Base-by-base conservation (phyloP, 495 filamentous ascomycete species). In the Aspergillus campestris region DNA sequence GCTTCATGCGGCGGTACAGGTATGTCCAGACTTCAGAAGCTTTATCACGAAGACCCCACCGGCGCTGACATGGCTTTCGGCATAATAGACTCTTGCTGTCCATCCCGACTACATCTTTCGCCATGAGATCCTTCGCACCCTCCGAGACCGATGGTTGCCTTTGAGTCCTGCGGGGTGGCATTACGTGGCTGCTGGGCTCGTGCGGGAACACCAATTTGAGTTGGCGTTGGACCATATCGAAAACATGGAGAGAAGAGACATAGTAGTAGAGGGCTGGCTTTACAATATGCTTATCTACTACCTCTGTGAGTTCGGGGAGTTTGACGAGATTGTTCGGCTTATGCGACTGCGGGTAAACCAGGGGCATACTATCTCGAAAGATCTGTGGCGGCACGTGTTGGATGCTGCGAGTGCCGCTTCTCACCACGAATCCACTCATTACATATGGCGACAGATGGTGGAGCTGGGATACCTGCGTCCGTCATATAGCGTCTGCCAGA, bases 71-170 rank as follows among this genome's bases (percentile, higher is more conserved):
- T 11, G 11, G 10, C 29, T n/a, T 36, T 35, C 29, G 29, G 18
- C 12, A 34, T 31, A 8, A 32, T 28, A 89, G 80, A 78, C 79
- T 6, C 77, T 90, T 15, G 79, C 87, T 10, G 79, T 94, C 15
- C 89, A 95, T 60, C 89, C 91, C 1, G 82, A 96, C 61, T 89
- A 92, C 50, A 35, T 89, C 1, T 69, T 89, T 8, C 82, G 89
- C 15, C 70, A 73, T 31, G 70, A 82, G 29, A 70, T 94, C n/a
- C 62, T 97, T 18, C 58, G 71, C 35, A 79, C 79, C 14, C 65
- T 79, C 34, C 76, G 77, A 55, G 70, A 78, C 45, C 65, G 80
- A 48, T 92, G 86, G 83, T 76, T 86, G 35, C 64, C 68, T 2
- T 59, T 94, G 18, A 80, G 73, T 6, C 70, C 71, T 7, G 71